Base-by-base conservation (phyloP, 108 stramenopile species). In the Skeletonema menzelii region DNA sequence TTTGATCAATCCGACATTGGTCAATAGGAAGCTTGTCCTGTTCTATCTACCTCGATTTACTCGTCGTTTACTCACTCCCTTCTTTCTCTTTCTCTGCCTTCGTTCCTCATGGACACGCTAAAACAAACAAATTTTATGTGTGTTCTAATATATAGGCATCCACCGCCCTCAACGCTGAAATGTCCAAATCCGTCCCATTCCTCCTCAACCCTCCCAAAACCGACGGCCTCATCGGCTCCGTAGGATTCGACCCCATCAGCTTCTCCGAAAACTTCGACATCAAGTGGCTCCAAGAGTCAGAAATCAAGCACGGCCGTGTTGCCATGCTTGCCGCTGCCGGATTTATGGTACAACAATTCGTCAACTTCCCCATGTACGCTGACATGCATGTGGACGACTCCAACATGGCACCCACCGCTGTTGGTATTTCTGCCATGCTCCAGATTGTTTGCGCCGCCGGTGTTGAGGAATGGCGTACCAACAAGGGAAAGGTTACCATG, bases 211-310 rank as follows among this genome's bases (percentile, higher is more conserved):
- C 95, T 55, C 49, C 82, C 62, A 88, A 87, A 61, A 69, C 82
- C 22, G 87, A 83, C 63, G 92, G 92, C 47, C 86, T 74, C 69
- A 88, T 96, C 35, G 95, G 95, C 40, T 87, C 90, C 78, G 90
- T 90, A 13, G 96, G 94, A 27, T 94, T 95, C 80, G 98, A 98
- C 77, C 98, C 98, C 53, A 84, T 98, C 42, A 83, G 84, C 60
- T 91, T 97, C 74, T 91, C 96, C 22, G 91, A 91, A 37, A 76
- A 87, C 80, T 85, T 95, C 32, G 98, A 98, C 83, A 91, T 97
- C 59, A 97, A 98, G 84, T 98, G 97, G 97, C 72, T 98, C 68
- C 93, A 94, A 28, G 98, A 98, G 66, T 87, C 97, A 46, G 98
- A 98, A 74, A 85, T 98, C 85, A 98, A 98, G 87, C 98, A 98